Conservation (phyloP, 345 rosid species). For the Passiflora organensis region DNA sequence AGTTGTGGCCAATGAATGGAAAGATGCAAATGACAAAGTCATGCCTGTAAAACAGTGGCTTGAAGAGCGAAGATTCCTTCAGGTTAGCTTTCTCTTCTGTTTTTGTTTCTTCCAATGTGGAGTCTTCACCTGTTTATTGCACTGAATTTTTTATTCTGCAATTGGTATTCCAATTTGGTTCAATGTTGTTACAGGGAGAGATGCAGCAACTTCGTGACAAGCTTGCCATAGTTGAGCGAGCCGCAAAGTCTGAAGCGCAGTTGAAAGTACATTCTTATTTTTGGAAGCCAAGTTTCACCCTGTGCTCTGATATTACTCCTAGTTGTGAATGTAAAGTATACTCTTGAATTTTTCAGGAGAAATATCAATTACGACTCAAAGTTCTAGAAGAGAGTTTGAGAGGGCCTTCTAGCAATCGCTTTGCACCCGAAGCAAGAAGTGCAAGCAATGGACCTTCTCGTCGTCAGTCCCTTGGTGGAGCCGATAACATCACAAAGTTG, state of each 20-base stretch:
- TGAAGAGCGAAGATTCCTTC: slow-evolving; percentile 89
- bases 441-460: slow-evolving; percentile 84
- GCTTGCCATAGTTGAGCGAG: slow-evolving; percentile 72
- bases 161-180: too few relatives aligned
- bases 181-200: slow-evolving; percentile 67
- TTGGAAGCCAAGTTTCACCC: not conserved
- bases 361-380: slow-evolving; percentile 63
- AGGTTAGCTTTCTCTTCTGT: slow-evolving; percentile 41
- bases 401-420: slow-evolving; percentile 58
- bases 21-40: slow-evolving; percentile 92
- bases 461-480: slow-evolving; percentile 91
- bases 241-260: slow-evolving; percentile 87
- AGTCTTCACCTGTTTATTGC: slow-evolving; percentile 1
- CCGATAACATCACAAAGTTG: slow-evolving; percentile 59
- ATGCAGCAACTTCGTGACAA: slow-evolving; percentile 97
- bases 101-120: slow-evolving; percentile 12
- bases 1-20: slow-evolving; percentile 98
- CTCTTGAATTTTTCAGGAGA: slow-evolving; percentile 50
- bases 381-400: slow-evolving; percentile 81
- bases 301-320: slow-evolving; percentile 3
- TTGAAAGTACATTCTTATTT: slow-evolving; percentile 49
- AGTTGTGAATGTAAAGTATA: slow-evolving; percentile 13
- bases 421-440: slow-evolving; percentile 54
- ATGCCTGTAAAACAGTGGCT: slow-evolving; percentile 99
- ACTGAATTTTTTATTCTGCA: slow-evolving; percentile 9